Evolutionary conservation across 2,329 filamentous ascomycete species (phyloP).

Genomic region (Corniculantispora saksenae): DNA sequence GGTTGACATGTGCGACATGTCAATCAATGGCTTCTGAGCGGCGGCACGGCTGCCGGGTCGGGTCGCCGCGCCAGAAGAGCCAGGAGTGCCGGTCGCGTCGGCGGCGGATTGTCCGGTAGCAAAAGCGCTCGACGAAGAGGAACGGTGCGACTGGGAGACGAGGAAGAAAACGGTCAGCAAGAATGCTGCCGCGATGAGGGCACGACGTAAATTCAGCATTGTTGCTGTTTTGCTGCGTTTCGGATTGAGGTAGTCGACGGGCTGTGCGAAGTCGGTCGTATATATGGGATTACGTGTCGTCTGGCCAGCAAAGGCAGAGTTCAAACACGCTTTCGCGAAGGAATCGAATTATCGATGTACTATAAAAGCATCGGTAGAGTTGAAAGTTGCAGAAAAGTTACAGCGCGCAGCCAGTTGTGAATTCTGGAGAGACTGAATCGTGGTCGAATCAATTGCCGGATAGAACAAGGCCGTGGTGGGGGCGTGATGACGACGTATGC

Average conservation of each 20-base stretch:
- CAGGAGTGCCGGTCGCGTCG: constrained; percentile 26
- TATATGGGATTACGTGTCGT: background rate
- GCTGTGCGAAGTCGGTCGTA: background rate
- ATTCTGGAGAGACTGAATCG: background rate
- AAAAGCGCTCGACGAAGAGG: constrained; percentile 6
- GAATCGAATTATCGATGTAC: constrained; percentile 7
- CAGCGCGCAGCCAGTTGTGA: background rate
- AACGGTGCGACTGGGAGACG: constrained; percentile 59
- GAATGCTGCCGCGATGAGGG: constrained; percentile 68
- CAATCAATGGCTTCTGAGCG: constrained; percentile 65
- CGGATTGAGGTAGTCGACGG: background rate
- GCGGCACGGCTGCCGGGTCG: constrained; percentile 36
- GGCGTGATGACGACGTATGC: constrained; percentile 20
- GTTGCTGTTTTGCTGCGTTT: constrained; percentile 47
- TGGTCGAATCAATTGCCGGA: background rate
- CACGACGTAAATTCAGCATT: constrained; percentile 81
- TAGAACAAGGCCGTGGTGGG: constrained; percentile 17
- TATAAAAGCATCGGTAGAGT: constrained; percentile 7
- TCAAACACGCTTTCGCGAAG: background rate
- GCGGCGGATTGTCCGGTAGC: constrained; percentile 23
- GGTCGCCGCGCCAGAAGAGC: constrained; percentile 21
- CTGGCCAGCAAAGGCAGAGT: background rate
- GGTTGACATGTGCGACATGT: constrained; percentile 71
- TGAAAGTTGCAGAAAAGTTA: constrained; percentile 5
- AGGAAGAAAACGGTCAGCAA: constrained; percentile 69